Percentiles rank a stretch among this genome's conserved stretches.
These are phyloP conservation scores for Sporobolomyces phaffii DNA, from an alignment of 768 basidiomycete species.

Conservation along the genomic window DNA sequence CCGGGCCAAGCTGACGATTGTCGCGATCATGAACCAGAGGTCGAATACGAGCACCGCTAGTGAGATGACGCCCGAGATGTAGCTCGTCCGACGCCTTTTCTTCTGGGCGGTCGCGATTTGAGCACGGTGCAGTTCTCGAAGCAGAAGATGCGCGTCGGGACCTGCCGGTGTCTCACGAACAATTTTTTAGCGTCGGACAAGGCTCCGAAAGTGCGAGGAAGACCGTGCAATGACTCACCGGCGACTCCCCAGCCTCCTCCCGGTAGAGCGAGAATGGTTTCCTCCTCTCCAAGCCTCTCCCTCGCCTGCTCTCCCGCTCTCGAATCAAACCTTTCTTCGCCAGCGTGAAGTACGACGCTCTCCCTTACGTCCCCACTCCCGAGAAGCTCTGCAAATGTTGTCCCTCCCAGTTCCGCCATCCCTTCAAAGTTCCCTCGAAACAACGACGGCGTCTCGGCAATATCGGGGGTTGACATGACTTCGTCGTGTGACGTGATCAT, in stretches of 20 bases:
- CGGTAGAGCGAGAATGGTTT: background rate
- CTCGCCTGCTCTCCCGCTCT: background rate
- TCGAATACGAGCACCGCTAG: background rate
- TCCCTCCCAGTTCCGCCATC: background rate
- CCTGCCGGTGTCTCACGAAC: background rate
- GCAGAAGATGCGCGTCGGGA: constrained; percentile 12
- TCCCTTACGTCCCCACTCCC: background rate
- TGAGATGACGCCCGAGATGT: background rate
- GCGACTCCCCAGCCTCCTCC: constrained; percentile 11
- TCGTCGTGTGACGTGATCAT: too few species aligned
- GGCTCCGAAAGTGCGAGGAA: background rate
- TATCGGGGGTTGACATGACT: too few species aligned
- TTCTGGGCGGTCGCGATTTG: constrained; percentile 1
- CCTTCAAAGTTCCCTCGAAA: background rate
- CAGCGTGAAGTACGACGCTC: background rate
- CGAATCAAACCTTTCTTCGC: background rate
- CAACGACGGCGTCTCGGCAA: too few species aligned
- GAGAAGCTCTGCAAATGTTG: constrained; percentile 1
- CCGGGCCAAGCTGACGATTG: background rate
- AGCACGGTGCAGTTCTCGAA: constrained; percentile 13
- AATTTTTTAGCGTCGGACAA: background rate
- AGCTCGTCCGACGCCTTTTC: constrained; percentile 2
- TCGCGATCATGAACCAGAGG: constrained; percentile 7
- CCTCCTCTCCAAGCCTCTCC: background rate
- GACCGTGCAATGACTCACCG: too few species aligned